Evolutionary conservation across 768 basidiomycete species (phyloP).

Genomic region (Holtermanniella nyarrowii): DNA sequence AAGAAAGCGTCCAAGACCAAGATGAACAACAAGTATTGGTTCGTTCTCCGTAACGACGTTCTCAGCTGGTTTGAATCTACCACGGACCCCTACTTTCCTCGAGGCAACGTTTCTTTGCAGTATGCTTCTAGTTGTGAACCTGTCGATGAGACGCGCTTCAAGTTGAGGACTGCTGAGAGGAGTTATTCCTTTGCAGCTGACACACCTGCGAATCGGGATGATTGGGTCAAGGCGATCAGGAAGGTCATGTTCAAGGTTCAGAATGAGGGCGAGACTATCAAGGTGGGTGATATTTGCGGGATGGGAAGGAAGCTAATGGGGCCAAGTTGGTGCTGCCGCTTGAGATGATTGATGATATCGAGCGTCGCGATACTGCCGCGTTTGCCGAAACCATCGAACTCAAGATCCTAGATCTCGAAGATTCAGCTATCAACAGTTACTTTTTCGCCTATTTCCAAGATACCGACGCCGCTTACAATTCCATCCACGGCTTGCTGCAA

Average conservation of each 20-base stretch:
- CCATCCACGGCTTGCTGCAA: constrained; percentile 69
- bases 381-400: constrained; percentile 93
- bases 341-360: constrained; percentile 75
- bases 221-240: constrained; percentile 86
- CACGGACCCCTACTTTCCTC: constrained; percentile 93
- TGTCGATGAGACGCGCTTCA: constrained; percentile 64
- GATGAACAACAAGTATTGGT: constrained; percentile 92
- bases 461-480: constrained; percentile 61
- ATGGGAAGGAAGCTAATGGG: no score
- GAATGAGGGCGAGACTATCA: constrained; percentile 91
- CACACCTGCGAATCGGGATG: constrained; percentile 32
- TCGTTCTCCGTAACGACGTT: constrained; percentile 87
- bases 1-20: constrained; percentile 84
- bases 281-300: constrained; percentile 49
- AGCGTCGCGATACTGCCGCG: constrained; percentile 77
- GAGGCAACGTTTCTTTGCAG: constrained; percentile 88
- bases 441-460: constrained; percentile 94
- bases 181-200: constrained; percentile 40
- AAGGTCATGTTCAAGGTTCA: constrained; percentile 91
- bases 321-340: constrained; percentile 91
- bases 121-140: constrained; percentile 86
- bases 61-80: constrained; percentile 95
- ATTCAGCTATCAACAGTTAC: constrained; percentile 60
- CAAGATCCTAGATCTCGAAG: constrained; percentile 61
- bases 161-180: constrained; percentile 72